Evolutionary conservation across 2,329 filamentous ascomycete genomes (phyloP), one percentile per base, ranked within the genome.

Genomic region (Colletotrichum sp.): DNA sequence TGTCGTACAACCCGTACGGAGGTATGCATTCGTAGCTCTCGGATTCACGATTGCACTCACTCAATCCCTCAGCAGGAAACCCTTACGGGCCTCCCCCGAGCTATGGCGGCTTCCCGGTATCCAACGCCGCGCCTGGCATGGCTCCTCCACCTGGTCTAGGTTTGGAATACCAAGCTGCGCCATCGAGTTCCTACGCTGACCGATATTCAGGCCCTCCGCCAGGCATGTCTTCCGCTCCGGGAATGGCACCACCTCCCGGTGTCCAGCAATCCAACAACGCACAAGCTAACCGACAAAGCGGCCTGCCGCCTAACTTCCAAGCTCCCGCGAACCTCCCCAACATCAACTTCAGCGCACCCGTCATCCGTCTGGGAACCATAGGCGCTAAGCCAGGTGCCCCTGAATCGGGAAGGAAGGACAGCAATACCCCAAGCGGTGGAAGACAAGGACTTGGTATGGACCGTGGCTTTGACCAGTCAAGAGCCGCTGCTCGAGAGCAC

Each of bases 301-400:
- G 92, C 81, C 93, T 98, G 78, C 95, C 95, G 77, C 88, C 93
- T 75, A 95, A 93, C 85, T 98, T 98, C 86, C 95, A 98, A 87
- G 92, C 95, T 65, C 96, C 96, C 12, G 89, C 94, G 67, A 98
- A 97, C 83, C 95, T 98, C 90, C 96, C 96, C 68, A 98, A 98
- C 84, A 98, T 99, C 88, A 98, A 99, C 88, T 98, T 98, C 88
- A 98, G 95, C 82, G 97, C 97, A 44, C 96, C 96, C 72, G 96
- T 98, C 76, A 98, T 99, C 82, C 94, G 97, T 71, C 91, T 99
- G 61, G 97, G 96, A 57, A 96, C 96, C 15, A 91, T 93, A 6
- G 91, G 92, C 4, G 85, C 90, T n/a, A 95, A 95, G 81, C 88
- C 93, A 30, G 83, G 85, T 13, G 81, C 84, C 0, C 82, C 87